Evolutionary conservation across 441 rosid species (phyloP), one percentile per base, ranked within the genome.

Genomic region (Melastoma candidum): DNA sequence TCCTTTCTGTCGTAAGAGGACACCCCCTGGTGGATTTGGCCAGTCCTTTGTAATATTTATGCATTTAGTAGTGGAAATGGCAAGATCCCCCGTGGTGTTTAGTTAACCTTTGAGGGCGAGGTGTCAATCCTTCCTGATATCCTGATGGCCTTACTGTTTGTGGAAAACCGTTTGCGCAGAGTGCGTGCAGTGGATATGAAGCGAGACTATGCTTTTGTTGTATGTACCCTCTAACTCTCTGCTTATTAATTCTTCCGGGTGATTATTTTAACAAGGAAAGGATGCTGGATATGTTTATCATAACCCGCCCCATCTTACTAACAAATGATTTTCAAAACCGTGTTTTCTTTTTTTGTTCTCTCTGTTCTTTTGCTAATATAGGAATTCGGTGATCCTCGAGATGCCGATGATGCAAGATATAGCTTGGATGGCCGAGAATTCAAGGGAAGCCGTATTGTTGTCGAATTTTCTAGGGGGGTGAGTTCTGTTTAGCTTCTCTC

Each of bases 131-230:
- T 71, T 69, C 71, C 77, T 71, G 81, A 73, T 73, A 71, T 76
- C 69, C 59, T 70, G 87, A 80, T 83, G 90, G 81, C 87, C 83
- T 83, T 80, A 80, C 78, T 77, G 73, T 80, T 78, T 83, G 65
- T 83, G 78, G 81, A 72, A 72, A 52, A 77, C 81, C 72, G 66
- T 83, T 83, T 83, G 65, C 84, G 75, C 87, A 83, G 90, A 80
- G 68, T 83, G 57, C 84, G 87, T 41, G 83, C 78, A 70, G 87
- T 83, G 87, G 90, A 83, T 80, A 78, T 83, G 87, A 80, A 83
- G 90, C 78, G 87, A 47, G 90, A 83, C 63, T 83, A 76, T 65
- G 90, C 90, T 47, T 83, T 83, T 55, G 81, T 83, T 73, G 90
- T 83, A 78, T 63, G 90, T 80, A 69, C 55, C 44, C 44, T 26